Base-by-base conservation (phyloP, 179 eudicot genomes). In the Actinidia polygama region DNA sequence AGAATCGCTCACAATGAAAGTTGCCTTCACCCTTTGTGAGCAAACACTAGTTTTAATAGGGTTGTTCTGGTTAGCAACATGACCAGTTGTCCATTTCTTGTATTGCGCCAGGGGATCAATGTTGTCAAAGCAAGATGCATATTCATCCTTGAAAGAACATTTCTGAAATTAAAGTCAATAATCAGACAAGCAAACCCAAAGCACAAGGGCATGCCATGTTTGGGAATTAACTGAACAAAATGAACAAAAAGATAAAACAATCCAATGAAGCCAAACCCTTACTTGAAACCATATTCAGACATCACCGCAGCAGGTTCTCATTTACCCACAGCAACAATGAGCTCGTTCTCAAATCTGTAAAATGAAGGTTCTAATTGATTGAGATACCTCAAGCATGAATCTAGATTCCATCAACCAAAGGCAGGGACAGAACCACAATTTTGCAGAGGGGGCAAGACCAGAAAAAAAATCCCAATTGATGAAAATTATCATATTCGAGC, bases 211-310 rank as follows among this genome's bases (percentile, higher is more conserved):
- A 77, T 73, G 64, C 53, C 67, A 46, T 63, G 82, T n/a, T 9
- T 4, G 57, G 75, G 77, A 80, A 49, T 46, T 21, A 7, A 71
- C 26, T 23, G 46, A 83, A 70, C 10, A n/a, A 18, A 46, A 15
- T 62, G 57, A 3, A 62, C 15, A 47, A 23, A 47, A n/a, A 63
- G 24, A 63, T 7, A 6, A 49, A 79, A 68, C 21, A 51, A 47
- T 58, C 30, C 62, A 40, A 83, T 84, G 59, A 74, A 46, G 57
- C 47, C 30, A 80, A 77, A 16, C 47, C 85, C 93, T 86, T 89
- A 96, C 99, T 90, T 95, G 88, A 95, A 96, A 58, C 98, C 99
- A 81, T 96, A 96, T 59, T 91, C 94, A 79, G 95, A 90, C 94
- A 96, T 88, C 74, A 95, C 99, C 21, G 86, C 87, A 54, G 95